These are phyloP conservation scores for Astraeus odoratus DNA, from an alignment of 768 basidiomycete genomes.

Conservation along the genomic window DNA sequence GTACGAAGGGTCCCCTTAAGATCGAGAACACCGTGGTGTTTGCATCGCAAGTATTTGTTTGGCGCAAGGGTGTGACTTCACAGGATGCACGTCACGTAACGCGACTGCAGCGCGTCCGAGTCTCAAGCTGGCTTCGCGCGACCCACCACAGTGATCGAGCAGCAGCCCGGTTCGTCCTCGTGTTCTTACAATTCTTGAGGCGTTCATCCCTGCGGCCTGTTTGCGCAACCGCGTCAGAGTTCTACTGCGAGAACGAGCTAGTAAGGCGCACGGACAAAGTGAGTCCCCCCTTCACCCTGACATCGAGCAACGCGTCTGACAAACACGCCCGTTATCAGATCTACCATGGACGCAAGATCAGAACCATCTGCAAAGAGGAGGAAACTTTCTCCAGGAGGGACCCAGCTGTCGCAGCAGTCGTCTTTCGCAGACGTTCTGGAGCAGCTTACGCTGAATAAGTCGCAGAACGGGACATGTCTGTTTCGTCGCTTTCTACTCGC, in stretches of 20 bases:
- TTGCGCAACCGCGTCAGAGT: not conserved
- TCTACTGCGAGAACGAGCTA: constrained; percentile 10
- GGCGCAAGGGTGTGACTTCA: not conserved
- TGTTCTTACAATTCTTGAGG: too few relatives aligned
- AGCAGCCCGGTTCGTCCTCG: too few relatives aligned
- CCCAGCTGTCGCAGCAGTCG: constrained; percentile 20
- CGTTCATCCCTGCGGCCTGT: not conserved
- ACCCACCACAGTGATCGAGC: too few relatives aligned
- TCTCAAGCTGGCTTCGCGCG: too few relatives aligned
- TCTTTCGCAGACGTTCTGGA: constrained; percentile 64
- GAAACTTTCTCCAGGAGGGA: constrained; percentile 37
- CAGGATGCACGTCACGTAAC: not conserved
- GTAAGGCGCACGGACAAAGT: constrained; percentile 11
- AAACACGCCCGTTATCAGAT: not conserved
- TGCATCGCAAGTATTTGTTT: not conserved
- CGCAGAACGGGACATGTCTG: constrained; percentile 38
- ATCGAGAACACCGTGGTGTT: too few relatives aligned
- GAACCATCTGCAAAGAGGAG: constrained; percentile 49
- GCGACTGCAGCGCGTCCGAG: not conserved
- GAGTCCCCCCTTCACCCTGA: not conserved
- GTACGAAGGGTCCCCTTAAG: too few relatives aligned
- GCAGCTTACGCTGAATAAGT: constrained; percentile 45
- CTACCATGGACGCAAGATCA: constrained; percentile 12
- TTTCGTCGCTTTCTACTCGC: constrained; percentile 1
- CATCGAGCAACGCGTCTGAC: not conserved